Conservation (phyloP, 176 grass and related monocot species). For the Coix lacrymajobi region DNA sequence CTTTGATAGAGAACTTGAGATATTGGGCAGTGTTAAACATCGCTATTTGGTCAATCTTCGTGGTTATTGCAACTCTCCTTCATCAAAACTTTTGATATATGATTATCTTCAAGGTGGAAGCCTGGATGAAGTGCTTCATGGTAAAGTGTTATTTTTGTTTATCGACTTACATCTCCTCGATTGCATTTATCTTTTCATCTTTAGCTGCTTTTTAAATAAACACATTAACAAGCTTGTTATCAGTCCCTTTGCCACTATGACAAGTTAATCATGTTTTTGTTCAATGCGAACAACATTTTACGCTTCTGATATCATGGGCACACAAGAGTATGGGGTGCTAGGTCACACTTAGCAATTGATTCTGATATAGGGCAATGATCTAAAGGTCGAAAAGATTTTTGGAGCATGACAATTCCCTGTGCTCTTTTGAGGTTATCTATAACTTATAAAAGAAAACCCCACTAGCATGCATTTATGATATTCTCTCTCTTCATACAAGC, state of each 20-base stretch:
- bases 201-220: conserved; percentile 1
- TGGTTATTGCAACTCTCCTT: conserved; percentile 97
- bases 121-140: conserved; percentile 93
- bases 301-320: neutral
- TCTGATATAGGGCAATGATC: neutral
- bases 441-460: neutral
- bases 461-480: neutral
- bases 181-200: neutral
- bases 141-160: conserved; percentile 34
- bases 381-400: neutral
- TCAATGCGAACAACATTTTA: neutral
- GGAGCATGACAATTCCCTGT: neutral
- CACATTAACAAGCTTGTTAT: neutral
- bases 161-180: neutral
- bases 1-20: conserved; percentile 99
- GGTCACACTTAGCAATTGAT: neutral
- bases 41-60: conserved; percentile 97
- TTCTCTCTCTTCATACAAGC: neutral
- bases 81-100: conserved; percentile 92
- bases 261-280: neutral
- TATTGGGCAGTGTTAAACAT: conserved; percentile 98
- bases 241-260: neutral
- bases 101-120: conserved; percentile 95
- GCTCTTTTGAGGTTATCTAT: neutral
- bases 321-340: neutral